phyloP scores from a whole-genome alignment of 2,329 filamentous ascomycete genomes.

The Aureobasidium mangrovei region DNA sequence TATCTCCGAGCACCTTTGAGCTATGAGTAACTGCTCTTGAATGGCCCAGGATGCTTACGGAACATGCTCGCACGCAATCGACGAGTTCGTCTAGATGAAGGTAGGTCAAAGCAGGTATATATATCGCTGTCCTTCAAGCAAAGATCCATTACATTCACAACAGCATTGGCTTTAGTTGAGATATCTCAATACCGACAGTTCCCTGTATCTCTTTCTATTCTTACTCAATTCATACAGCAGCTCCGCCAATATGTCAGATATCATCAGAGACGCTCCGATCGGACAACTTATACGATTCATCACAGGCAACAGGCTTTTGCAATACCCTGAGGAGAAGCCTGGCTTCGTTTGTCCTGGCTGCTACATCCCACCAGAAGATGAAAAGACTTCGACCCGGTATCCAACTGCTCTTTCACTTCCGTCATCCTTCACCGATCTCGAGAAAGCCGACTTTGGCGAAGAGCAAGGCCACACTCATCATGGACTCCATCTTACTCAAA shows the following conservation, averaged over 20 bases:
- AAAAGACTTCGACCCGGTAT: not conserved
- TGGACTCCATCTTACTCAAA: conserved; percentile 9
- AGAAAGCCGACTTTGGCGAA: not conserved
- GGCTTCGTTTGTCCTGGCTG: conserved; percentile 44
- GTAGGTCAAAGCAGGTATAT: not conserved
- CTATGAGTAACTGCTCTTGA: not conserved
- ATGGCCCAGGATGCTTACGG: conserved; percentile 1
- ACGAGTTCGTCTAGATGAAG: not conserved
- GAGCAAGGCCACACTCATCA: not conserved
- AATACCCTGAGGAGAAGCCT: conserved; percentile 44
- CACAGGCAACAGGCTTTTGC: conserved; percentile 34
- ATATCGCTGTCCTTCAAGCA: not conserved
- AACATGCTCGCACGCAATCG: conserved; percentile 8
- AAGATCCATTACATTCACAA: not conserved
- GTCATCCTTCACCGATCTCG: not conserved
- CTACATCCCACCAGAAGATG: conserved; percentile 27
- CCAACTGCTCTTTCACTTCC: not conserved
- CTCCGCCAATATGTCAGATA: conserved; percentile 23
- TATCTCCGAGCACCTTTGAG: not conserved
- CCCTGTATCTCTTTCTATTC: not conserved
- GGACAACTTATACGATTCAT: conserved; percentile 39
- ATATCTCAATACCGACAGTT: too few species aligned
- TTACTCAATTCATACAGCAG: not conserved
- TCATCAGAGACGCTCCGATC: conserved; percentile 38
- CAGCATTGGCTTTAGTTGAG: not conserved